Percentiles rank a stretch among this genome's conserved stretches.
Conservation (phyloP, 192 early-diverging fungal species). For the Endogone sp. region DNA sequence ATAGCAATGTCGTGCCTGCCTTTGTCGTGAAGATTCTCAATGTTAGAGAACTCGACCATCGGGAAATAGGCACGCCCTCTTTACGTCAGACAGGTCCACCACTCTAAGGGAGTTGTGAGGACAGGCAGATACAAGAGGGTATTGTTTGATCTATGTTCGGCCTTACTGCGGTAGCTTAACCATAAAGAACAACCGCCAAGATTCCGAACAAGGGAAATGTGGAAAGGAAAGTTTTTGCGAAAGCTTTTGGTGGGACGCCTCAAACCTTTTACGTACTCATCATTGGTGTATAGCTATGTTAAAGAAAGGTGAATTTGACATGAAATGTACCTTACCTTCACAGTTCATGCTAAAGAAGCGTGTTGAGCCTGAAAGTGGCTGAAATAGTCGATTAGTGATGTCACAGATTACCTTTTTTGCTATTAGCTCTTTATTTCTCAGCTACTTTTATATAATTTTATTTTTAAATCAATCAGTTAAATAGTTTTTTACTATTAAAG, state of each 20-base stretch:
- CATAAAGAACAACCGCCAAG: slow-evolving; percentile 22
- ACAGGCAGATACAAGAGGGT: neutral
- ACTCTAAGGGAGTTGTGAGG: neutral
- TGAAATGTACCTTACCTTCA: no score
- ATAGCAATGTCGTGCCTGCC: slow-evolving; percentile 22
- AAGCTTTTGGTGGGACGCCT: neutral
- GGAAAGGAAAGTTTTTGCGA: neutral
- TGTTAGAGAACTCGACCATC: neutral
- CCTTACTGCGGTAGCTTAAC: slow-evolving; percentile 27
- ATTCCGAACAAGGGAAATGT: slow-evolving; percentile 24
- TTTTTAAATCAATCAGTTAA: no score
- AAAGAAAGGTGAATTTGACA: no score
- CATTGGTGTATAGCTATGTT: slow-evolving; percentile 10
- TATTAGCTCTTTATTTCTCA: no score
- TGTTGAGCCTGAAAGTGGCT: no score
- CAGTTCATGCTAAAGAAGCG: no score
- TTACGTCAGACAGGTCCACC: slow-evolving; percentile 12
- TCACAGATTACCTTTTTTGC: no score
- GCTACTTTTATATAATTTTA: no score
- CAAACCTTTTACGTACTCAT: slow-evolving; percentile 30
- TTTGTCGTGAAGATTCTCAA: slow-evolving; percentile 17
- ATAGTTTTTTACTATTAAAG: no score
- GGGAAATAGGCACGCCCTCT: slow-evolving; percentile 2
- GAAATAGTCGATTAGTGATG: no score
- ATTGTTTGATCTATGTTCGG: slow-evolving; percentile 30